Evolutionary conservation across 2,329 filamentous ascomycete species (phyloP).

Genomic region (Teratosphaeria pseudoeucalypti): DNA sequence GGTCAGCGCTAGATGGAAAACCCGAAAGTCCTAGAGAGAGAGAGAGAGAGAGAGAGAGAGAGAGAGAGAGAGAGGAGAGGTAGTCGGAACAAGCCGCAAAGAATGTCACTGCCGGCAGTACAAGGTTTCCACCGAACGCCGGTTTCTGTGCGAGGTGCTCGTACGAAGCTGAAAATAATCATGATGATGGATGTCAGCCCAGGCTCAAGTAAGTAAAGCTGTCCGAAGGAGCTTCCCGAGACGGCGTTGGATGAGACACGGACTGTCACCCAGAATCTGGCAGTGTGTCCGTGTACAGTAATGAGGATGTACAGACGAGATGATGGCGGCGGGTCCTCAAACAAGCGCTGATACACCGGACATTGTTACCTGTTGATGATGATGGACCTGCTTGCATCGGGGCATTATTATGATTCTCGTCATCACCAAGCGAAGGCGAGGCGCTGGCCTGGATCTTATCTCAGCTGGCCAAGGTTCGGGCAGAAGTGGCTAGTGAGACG

Average conservation of each 20-base stretch:
- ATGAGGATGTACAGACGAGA: too few species aligned
- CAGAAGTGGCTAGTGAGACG: not conserved
- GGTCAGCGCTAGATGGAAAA: not conserved
- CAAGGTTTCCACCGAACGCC: not conserved
- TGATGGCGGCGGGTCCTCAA: not conserved
- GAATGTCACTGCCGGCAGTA: not conserved
- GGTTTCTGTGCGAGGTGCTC: not conserved
- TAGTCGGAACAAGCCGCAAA: not conserved
- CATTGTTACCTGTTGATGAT: not conserved
- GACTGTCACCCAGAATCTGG: not conserved
- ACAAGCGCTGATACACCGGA: not conserved
- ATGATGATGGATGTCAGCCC: too few species aligned
- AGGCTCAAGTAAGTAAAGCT: not conserved
- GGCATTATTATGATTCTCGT: not conserved
- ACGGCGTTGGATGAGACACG: not conserved
- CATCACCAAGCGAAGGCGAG: not conserved
- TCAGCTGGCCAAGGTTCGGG: not conserved
- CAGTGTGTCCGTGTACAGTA: not conserved
- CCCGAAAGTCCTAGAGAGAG: not conserved
- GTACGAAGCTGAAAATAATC: not conserved
- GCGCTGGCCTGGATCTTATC: not conserved
- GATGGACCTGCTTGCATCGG: not conserved
- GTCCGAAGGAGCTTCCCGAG: not conserved
- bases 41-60: not conserved
- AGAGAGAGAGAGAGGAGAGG: not conserved